Base-by-base conservation (phyloP, 2,329 filamentous ascomycete genomes). In the Fusarium duplospermum region DNA sequence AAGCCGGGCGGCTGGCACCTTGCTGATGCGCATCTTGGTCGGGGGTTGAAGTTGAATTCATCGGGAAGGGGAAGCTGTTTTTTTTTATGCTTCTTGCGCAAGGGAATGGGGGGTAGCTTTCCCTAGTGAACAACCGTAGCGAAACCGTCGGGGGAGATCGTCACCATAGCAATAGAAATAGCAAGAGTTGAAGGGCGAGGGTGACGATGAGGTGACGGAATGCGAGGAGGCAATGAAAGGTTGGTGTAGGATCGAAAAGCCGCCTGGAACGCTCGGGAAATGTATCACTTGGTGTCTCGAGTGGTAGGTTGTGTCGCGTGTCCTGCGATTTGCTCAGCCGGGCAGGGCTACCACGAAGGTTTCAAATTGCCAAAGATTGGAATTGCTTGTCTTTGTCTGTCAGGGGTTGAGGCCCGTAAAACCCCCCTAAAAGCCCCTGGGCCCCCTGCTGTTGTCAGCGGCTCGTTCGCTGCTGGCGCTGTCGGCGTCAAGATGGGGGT, bases 1-100 rank as follows among this genome's bases (percentile, higher is more conserved):
- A 56, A 57, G 67, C 68, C 57, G 58, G 35, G 35, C 66, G 27
- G 18, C 63, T 63, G 58, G 68, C 72, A 66, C 74, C 71, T 60
- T 60, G 66, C 33, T 64, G 70, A 61, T 67, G 71, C 72, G 76
- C 72, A 74, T 78, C 73, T 36, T 74, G 72, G 38, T 71, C 59
- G 66, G 62, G 64, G 63, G 74, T 70, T 71, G 74, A 67, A 71
- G 76, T 71, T 70, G 75, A 71, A 78, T 67, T 76, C 79, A 80
- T 80, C 59, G 75, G 64, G 73, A 77, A 67, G 62, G 70, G 58
- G 42, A 67, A 66, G 62, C 60, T 76, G 57, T 70, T 64, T 57
- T 64, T 57, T 57, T 57, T 35, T 56, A 65, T 63, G 67, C 71
- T 64, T 59, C 18, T 54, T 63, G 35, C 38, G 29, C 50, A 60